Percentiles rank a stretch among this genome's conserved stretches.
phyloP scores from a whole-genome alignment of 441 rosid species.

The Adansonia madagascariensis region DNA sequence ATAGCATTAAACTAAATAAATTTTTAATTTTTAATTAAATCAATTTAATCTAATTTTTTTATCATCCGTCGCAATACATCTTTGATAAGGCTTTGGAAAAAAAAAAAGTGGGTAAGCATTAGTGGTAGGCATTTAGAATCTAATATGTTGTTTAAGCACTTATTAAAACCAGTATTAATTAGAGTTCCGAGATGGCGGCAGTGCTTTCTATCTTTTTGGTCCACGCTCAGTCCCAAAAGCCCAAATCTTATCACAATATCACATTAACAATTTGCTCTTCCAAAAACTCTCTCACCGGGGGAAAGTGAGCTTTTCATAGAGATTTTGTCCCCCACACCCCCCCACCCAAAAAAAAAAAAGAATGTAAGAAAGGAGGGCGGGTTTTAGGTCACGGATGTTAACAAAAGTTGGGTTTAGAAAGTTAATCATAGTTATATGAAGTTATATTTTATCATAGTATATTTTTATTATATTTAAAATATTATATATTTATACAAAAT shows the following conservation, averaged over 20 bases:
- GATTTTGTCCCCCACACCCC: neutral
- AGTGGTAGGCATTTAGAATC: conserved; percentile 41
- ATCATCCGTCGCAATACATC: conserved; percentile 4
- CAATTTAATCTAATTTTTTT: too few relatives aligned
- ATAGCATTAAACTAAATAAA: too few relatives aligned
- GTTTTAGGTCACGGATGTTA: too few relatives aligned
- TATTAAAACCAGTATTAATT: conserved; percentile 28
- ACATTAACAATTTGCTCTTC: neutral
- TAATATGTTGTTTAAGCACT: conserved; percentile 34
- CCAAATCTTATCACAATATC: conserved; percentile 22
- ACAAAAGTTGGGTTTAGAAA: conserved; percentile 13
- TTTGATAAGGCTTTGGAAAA: conserved; percentile 22
- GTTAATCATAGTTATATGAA: neutral
- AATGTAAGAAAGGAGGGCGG: too few relatives aligned
- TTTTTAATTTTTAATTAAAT: too few relatives aligned
- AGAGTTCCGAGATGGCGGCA: conserved; percentile 47
- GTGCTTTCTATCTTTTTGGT: conserved; percentile 19
- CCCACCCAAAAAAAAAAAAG: too few relatives aligned
- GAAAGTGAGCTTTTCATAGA: conserved; percentile 28
- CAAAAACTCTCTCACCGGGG: conserved; percentile 21
- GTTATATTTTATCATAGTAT: too few relatives aligned
- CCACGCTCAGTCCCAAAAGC: conserved; percentile 22
- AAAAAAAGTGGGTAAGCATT: conserved; percentile 35
- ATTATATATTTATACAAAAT: too few relatives aligned
- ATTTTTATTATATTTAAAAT: too few relatives aligned